A percentile compares a stretch with the other conserved stretches of the same genome.
Evolutionary conservation across 176 grass and related monocot genomes (phyloP).

Genomic region (Cenchrus purpureus): DNA sequence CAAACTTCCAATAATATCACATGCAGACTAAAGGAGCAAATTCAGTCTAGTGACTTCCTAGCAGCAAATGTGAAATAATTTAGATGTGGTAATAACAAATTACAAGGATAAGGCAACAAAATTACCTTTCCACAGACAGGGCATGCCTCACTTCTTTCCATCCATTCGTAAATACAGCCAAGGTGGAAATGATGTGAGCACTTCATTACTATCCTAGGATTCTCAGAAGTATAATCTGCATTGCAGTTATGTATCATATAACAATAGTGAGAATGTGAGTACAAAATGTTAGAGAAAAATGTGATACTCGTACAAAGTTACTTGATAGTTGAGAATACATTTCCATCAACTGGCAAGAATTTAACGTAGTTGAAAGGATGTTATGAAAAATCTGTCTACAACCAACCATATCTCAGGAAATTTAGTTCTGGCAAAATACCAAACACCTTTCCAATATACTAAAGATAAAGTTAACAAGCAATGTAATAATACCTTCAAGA

Average conservation of each 20-base stretch:
- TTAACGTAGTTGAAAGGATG: background rate
- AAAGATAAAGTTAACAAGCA: background rate
- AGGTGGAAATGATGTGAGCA: conserved; percentile 98
- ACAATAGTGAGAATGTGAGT: conserved; percentile 5
- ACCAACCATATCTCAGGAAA: background rate
- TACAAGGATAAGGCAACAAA: background rate
- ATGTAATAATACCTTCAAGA: conserved; percentile 75
- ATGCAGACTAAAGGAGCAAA: background rate
- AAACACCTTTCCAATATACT: background rate
- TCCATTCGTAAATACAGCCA: conserved; percentile 98
- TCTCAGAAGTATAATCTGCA: conserved; percentile 89
- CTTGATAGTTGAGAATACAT: conserved; percentile 2
- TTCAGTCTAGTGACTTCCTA: background rate
- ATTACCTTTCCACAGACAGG: conserved; percentile 96
- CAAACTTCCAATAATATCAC: background rate
- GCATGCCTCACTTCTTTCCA: conserved; percentile 97
- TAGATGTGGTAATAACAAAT: background rate
- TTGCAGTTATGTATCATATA: background rate
- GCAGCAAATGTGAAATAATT: conserved; percentile 4
- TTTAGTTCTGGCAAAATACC: background rate
- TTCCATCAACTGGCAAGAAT: background rate
- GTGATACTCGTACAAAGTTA: background rate
- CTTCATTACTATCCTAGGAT: conserved; percentile 87
- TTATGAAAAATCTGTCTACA: background rate
- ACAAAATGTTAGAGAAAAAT: background rate